Conservation (phyloP, 305 asterid species). For the Nicotiana rustica region DNA sequence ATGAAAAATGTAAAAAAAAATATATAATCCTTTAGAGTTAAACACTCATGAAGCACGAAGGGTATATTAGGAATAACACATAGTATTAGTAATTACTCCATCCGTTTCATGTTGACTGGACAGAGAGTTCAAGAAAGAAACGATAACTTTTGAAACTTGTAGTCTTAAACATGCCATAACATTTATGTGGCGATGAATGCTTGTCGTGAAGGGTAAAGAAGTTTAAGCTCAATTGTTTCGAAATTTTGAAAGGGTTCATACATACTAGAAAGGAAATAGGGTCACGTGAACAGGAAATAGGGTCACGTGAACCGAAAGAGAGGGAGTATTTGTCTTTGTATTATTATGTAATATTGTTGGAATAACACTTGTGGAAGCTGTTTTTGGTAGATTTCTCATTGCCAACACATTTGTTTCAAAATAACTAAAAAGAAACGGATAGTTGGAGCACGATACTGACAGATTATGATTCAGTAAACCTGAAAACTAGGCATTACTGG, state of each 20-base stretch:
- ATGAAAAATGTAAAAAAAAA: too few species aligned
- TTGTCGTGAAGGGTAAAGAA: too few species aligned
- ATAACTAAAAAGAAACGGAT: neutral
- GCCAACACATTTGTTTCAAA: neutral
- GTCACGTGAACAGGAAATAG: too few species aligned
- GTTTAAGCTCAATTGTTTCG: too few species aligned
- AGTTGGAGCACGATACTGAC: neutral
- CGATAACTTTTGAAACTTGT: too few species aligned
- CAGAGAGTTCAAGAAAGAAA: too few species aligned
- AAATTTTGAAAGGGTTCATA: too few species aligned
- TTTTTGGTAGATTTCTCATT: neutral
- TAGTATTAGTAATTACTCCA: neutral
- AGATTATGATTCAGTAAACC: neutral
- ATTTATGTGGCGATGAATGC: too few species aligned
- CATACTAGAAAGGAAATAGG: too few species aligned
- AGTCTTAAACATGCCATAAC: too few species aligned
- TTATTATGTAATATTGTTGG: neutral
- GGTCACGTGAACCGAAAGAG: too few species aligned
- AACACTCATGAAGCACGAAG: neutral
- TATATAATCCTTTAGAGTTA: neutral
- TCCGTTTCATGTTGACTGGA: too few species aligned
- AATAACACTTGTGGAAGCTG: conserved; percentile 11
- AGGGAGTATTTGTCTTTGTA: neutral
- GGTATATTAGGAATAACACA: neutral
- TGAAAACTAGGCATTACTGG: neutral